A percentile compares a stretch with the other conserved stretches of the same genome.
These are phyloP conservation scores for Tricladium varicosporioides DNA, from an alignment of 2,329 filamentous ascomycete genomes.

Conservation along the genomic window DNA sequence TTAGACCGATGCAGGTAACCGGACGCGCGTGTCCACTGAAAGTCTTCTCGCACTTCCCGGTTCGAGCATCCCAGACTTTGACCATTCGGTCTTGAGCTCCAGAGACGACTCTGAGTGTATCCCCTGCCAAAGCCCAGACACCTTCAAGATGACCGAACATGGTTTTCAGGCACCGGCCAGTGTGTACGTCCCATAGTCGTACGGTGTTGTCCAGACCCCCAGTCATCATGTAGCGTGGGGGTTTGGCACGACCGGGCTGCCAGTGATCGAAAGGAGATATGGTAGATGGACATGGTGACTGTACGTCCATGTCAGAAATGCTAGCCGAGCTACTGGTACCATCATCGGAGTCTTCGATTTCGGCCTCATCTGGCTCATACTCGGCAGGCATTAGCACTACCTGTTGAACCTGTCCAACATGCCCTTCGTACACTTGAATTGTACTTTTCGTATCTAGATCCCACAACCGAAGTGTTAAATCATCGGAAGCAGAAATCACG, in stretches of 20 bases:
- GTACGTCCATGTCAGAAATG: slow-evolving; percentile 9
- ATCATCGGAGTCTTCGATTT: slow-evolving; percentile 55
- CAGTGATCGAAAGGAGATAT: slow-evolving; percentile 47
- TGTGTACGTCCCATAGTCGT: slow-evolving; percentile 84
- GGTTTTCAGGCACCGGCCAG: slow-evolving; percentile 79
- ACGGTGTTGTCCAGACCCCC: slow-evolving; percentile 90
- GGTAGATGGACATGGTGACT: slow-evolving; percentile 11
- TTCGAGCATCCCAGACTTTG: slow-evolving; percentile 92
- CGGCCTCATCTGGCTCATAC: slow-evolving; percentile 81
- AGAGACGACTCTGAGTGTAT: slow-evolving; percentile 82
- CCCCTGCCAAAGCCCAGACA: slow-evolving; percentile 88
- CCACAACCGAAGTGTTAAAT: slow-evolving; percentile 89
- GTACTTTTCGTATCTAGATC: slow-evolving; percentile 82
- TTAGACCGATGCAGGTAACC: slow-evolving; percentile 89
- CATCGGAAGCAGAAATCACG: slow-evolving; percentile 89
- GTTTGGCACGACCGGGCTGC: slow-evolving; percentile 64
- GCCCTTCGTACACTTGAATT: slow-evolving; percentile 77
- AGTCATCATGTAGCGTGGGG: slow-evolving; percentile 89
- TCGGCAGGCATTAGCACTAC: slow-evolving; percentile 80
- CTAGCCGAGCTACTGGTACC: slow-evolving; percentile 36
- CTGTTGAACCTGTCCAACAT: slow-evolving; percentile 94
- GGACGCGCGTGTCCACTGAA: slow-evolving; percentile 89
- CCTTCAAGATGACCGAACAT: slow-evolving; percentile 98
- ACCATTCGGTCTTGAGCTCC: slow-evolving; percentile 93
- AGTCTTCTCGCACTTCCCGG: slow-evolving; percentile 87